Evolutionary conservation across 768 basidiomycete genomes (phyloP).

Genomic region (Peribolospora kevripleyi): DNA sequence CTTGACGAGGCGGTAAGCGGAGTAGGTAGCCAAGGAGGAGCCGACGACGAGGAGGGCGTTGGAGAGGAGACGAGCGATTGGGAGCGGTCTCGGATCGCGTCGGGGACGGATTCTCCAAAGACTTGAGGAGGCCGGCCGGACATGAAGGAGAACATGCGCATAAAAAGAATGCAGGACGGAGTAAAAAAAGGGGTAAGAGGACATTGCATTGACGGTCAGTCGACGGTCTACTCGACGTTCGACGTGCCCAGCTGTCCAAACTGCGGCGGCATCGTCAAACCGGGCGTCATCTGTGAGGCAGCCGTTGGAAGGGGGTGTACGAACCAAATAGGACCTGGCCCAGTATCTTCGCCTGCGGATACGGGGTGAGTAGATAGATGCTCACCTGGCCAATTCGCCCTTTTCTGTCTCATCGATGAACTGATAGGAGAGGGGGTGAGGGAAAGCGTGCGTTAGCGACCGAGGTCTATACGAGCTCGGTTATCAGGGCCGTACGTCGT

Average conservation of each 20-base stretch:
- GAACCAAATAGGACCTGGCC: conserved; percentile 25
- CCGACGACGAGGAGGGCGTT: conserved; percentile 59
- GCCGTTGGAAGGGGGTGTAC: conserved; percentile 12
- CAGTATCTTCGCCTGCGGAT: conserved; percentile 52
- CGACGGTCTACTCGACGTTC: conserved; percentile 7
- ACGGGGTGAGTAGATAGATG: not conserved
- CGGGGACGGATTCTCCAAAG: conserved; percentile 8
- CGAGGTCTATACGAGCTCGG: no score
- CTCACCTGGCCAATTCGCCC: no score
- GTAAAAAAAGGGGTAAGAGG: no score
- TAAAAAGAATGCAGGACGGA: not conserved
- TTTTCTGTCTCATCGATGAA: conserved; percentile 2
- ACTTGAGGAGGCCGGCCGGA: not conserved
- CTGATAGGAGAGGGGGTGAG: no score
- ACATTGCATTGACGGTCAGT: not conserved
- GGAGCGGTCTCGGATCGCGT: not conserved
- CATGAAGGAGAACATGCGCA: not conserved
- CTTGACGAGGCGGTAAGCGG: conserved; percentile 63
- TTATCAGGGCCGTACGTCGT: no score
- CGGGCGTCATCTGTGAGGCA: conserved; percentile 35
- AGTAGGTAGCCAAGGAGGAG: conserved; percentile 79
- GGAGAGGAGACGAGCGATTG: conserved; percentile 26
- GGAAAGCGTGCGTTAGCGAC: no score
- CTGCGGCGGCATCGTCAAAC: not conserved
- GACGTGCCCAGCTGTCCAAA: no score